Conservation (phyloP, 768 basidiomycete species). For the Hortiboletus campestris region DNA sequence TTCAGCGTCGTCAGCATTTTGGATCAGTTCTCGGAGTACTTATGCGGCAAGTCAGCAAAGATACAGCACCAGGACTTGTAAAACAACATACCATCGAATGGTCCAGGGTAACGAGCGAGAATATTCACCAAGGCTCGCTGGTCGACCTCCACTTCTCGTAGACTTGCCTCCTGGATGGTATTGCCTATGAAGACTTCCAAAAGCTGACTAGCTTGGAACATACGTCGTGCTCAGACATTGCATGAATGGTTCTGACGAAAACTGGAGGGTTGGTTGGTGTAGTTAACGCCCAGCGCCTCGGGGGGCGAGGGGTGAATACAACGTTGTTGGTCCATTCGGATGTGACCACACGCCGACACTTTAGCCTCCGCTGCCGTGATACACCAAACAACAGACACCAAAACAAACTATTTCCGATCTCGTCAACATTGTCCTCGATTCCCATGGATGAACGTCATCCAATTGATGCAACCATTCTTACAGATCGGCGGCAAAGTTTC, state of each 20-base stretch:
- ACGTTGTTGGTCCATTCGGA: conserved; percentile 7
- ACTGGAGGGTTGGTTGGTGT: neutral
- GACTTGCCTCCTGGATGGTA: neutral
- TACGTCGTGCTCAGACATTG: conserved; percentile 5
- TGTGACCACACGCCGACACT: neutral
- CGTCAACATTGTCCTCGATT: neutral
- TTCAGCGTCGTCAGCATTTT: conserved; percentile 55
- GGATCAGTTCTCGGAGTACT: conserved; percentile 54
- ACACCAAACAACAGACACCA: neutral
- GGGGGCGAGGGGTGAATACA: neutral
- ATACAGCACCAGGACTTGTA: too few relatives aligned
- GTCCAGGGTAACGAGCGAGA: conserved; percentile 18
- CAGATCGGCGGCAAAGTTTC: too few relatives aligned
- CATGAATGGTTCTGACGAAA: neutral
- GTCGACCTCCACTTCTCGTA: conserved; percentile 17
- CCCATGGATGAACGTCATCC: too few relatives aligned
- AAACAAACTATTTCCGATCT: neutral
- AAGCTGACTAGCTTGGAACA: neutral
- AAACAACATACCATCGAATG: conserved; percentile 4
- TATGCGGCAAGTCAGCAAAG: neutral
- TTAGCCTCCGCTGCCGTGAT: neutral
- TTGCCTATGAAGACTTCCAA: neutral
- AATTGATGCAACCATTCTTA: too few relatives aligned
- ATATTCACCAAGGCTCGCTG: conserved; percentile 15
- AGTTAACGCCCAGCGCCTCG: neutral